phyloP scores from a whole-genome alignment of 2,329 filamentous ascomycete species.

The Coniochaeta prunicola region DNA sequence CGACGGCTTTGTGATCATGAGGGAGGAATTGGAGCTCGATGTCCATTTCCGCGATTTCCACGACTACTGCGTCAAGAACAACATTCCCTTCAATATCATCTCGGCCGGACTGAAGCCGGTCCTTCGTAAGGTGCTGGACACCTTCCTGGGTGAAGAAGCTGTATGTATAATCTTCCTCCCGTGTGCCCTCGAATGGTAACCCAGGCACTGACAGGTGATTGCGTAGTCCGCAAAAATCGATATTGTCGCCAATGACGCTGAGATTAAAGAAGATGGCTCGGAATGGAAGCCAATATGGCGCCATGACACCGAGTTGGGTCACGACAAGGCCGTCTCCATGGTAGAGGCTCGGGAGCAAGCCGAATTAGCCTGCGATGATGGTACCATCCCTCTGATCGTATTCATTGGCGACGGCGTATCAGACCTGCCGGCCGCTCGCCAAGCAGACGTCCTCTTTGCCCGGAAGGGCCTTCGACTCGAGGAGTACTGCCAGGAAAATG shows the following conservation, averaged over 20 bases:
- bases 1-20: conserved; percentile 59
- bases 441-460: conserved; percentile 63
- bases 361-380: conserved; percentile 47
- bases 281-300: conserved; percentile 61
- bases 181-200: background rate
- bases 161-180: background rate
- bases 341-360: conserved; percentile 51
- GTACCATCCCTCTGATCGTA: conserved; percentile 57
- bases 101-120: conserved; percentile 61
- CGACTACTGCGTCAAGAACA: conserved; percentile 53
- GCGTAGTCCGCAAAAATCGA: conserved; percentile 47
- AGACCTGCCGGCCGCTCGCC: conserved; percentile 56
- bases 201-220: background rate
- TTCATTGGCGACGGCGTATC: conserved; percentile 66
- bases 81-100: conserved; percentile 63
- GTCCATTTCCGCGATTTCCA: conserved; percentile 58
- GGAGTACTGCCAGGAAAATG: conserved; percentile 57
- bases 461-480: conserved; percentile 57
- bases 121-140: conserved; percentile 52
- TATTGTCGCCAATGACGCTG: conserved; percentile 61
- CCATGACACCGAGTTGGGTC: conserved; percentile 57
- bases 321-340: conserved; percentile 61
- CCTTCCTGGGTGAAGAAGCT: conserved; percentile 51
- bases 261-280: conserved; percentile 49
- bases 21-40: conserved; percentile 55